These are phyloP conservation scores for Dactylonectria macrodidyma DNA, from an alignment of 2,329 filamentous ascomycete genomes.

Conservation along the genomic window DNA sequence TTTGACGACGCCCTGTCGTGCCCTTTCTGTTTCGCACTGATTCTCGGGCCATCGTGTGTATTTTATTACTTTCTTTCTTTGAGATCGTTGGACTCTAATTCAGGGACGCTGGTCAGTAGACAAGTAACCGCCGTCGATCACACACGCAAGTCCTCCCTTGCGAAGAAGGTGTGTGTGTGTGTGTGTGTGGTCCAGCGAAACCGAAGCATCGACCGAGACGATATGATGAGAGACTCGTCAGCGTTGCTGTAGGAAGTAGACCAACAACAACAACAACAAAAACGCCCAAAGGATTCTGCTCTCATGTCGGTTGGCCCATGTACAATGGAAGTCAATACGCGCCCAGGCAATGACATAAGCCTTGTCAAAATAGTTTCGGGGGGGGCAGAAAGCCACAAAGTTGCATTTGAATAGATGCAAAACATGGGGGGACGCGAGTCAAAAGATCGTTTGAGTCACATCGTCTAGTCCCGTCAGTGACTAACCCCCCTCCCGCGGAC, in stretches of 20 bases:
- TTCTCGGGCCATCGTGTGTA: neutral
- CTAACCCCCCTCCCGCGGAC: neutral
- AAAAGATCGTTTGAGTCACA: conserved; percentile 11
- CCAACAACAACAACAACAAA: neutral
- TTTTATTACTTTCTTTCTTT: too few species aligned
- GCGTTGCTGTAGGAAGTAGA: neutral
- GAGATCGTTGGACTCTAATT: neutral
- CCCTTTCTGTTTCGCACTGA: neutral
- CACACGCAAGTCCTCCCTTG: neutral
- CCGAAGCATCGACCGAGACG: neutral
- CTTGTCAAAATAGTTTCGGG: neutral
- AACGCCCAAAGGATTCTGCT: neutral
- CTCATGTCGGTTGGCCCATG: neutral
- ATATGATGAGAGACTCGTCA: neutral
- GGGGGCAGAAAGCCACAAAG: too few species aligned
- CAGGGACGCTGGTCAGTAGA: neutral
- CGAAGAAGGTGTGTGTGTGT: neutral
- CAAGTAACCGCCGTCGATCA: neutral
- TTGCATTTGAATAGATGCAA: neutral
- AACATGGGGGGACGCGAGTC: neutral
- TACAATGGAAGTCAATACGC: neutral
- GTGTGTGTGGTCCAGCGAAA: neutral
- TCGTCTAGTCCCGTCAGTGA: neutral
- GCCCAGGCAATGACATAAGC: neutral
- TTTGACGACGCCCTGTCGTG: neutral